These are phyloP conservation scores for Obelidium mucronatum DNA, from an alignment of 192 early-diverging fungal genomes.

Conservation along the genomic window DNA sequence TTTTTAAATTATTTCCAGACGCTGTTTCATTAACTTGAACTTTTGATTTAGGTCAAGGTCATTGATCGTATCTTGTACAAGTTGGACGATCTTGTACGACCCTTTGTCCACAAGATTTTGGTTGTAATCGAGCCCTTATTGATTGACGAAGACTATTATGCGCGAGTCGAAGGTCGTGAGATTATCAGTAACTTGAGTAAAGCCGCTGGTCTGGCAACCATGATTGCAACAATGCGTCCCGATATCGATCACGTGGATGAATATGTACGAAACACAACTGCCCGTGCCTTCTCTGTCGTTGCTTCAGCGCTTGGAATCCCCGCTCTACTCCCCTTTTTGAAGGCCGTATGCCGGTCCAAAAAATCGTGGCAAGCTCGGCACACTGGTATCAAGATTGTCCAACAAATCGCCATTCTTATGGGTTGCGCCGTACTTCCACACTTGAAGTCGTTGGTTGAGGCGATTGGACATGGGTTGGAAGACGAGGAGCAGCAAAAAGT, in stretches of 20 bases:
- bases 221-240: constrained; percentile 99
- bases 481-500: constrained; percentile 97
- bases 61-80: constrained; percentile 97
- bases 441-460: constrained; percentile 89
- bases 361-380: constrained; percentile 99
- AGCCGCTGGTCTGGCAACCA: constrained; percentile 95
- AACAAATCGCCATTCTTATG: constrained; percentile 94
- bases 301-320: constrained; percentile 95
- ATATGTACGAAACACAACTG: constrained; percentile 97
- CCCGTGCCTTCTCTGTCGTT: constrained; percentile 96
- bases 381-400: constrained; percentile 97
- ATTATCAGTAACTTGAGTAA: constrained; percentile 98
- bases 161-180: constrained; percentile 95
- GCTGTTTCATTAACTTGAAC: background rate
- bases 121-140: constrained; percentile 97
- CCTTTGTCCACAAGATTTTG: constrained; percentile 98
- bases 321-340: constrained; percentile 91
- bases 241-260: constrained; percentile 98
- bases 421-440: constrained; percentile 96
- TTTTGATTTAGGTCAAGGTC: constrained; percentile 86
- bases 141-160: constrained; percentile 98
- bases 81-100: constrained; percentile 94
- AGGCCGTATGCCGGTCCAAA: constrained; percentile 92
- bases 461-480: constrained; percentile 87
- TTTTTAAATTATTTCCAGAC: constrained; percentile 2